Conservation (phyloP, 169 alveolate genomes). For the Condylostoma magnum region DNA sequence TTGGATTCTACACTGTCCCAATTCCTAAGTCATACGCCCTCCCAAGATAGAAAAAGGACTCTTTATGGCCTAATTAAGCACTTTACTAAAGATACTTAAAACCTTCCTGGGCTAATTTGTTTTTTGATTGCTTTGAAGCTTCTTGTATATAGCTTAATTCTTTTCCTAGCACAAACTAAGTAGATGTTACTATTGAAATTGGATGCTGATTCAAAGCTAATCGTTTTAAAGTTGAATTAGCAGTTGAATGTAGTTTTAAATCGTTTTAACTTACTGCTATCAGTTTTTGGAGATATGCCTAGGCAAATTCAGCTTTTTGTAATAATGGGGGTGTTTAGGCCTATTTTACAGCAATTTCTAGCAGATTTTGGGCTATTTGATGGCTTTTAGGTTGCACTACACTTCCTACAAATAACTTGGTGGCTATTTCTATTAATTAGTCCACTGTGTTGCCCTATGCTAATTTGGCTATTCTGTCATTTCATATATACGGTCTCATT, state of each 20-base stretch:
- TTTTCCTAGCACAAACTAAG: conserved; percentile 23
- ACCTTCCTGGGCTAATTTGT: neutral
- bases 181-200: neutral
- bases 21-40: conserved; percentile 9
- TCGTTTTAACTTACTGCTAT: neutral
- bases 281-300: neutral
- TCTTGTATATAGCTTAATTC: neutral
- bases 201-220: neutral
- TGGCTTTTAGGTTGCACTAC: conserved; percentile 16
- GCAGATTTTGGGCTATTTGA: neutral
- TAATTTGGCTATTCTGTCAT: no score
- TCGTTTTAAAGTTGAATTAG: neutral
- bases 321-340: neutral
- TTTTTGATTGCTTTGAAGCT: neutral
- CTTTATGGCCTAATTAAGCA: neutral
- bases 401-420: no score
- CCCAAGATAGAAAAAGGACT: conserved; percentile 17
- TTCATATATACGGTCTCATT: no score
- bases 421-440: no score
- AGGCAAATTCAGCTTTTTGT: neutral
- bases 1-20: neutral
- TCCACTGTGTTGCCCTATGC: no score
- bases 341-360: neutral
- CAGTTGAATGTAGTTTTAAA: neutral
- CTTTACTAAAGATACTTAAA: neutral